Evolutionary conservation across 306 rosid species (phyloP).

Genomic region (Vigna reflexopilosa): DNA sequence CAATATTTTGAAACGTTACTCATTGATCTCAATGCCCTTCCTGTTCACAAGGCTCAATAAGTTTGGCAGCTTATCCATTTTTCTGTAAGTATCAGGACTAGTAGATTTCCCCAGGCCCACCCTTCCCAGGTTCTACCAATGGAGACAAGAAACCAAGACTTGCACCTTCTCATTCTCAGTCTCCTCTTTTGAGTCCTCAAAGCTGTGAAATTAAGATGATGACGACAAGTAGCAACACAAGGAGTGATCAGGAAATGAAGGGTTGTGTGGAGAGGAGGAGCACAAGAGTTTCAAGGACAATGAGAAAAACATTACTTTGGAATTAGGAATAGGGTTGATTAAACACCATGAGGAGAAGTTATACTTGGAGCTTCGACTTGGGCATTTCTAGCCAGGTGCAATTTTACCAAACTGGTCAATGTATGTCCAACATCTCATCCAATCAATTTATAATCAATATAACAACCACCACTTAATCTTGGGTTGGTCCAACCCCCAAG

Average conservation of each 20-base stretch:
- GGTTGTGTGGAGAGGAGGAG: constrained; percentile 39
- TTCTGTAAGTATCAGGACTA: constrained; percentile 1
- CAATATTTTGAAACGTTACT: not conserved
- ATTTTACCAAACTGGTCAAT: constrained; percentile 33
- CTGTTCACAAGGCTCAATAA: not conserved
- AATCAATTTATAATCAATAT: no score
- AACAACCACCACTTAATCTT: no score
- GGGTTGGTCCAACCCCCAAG: no score
- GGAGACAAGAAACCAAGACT: constrained; percentile 52
- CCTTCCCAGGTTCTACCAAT: constrained; percentile 45
- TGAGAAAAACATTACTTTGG: constrained; percentile 57
- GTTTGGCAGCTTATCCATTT: constrained; percentile 15
- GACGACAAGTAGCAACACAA: constrained; percentile 7
- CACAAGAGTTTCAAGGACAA: constrained; percentile 48
- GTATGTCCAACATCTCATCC: not conserved
- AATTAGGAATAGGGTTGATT: constrained; percentile 61
- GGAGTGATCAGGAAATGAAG: constrained; percentile 39
- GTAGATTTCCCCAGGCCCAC: constrained; percentile 8
- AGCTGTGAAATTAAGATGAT: constrained; percentile 28
- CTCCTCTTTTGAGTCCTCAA: constrained; percentile 50
- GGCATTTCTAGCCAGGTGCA: constrained; percentile 44
- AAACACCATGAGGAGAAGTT: constrained; percentile 62
- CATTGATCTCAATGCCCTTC: constrained; percentile 13
- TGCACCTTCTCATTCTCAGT: constrained; percentile 37
- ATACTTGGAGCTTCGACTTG: constrained; percentile 92